These are phyloP conservation scores for Friedmanniomyces endolithicus DNA, from an alignment of 495 filamentous ascomycete species.

Conservation along the genomic window DNA sequence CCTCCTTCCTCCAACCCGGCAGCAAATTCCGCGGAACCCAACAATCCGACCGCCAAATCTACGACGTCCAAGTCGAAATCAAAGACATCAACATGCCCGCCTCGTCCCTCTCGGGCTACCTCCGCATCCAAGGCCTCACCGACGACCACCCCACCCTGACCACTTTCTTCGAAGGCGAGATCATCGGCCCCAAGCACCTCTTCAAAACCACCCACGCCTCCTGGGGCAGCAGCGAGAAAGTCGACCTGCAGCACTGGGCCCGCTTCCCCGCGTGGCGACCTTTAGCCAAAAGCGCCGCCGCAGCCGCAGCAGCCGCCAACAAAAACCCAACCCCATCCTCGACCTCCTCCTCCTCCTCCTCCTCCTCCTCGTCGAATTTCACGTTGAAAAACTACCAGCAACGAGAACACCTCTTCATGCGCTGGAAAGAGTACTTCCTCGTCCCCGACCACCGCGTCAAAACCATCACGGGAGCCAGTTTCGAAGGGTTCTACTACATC, in stretches of 20 bases:
- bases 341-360: constrained; percentile 15
- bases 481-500: constrained; percentile 98
- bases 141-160: constrained; percentile 92
- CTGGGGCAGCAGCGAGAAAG: constrained; percentile 88
- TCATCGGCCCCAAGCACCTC: constrained; percentile 87
- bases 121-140: constrained; percentile 92
- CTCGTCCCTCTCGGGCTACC: constrained; percentile 89
- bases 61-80: constrained; percentile 93
- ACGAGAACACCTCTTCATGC: constrained; percentile 92
- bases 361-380: constrained; percentile 43
- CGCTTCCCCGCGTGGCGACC: constrained; percentile 80
- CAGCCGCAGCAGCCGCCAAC: too few species aligned
- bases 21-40: constrained; percentile 85
- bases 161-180: constrained; percentile 97
- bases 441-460: constrained; percentile 88
- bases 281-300: constrained; percentile 58
- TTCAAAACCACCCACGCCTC: constrained; percentile 80
- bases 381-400: constrained; percentile 55
- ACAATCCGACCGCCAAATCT: constrained; percentile 76
- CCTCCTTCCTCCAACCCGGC: constrained; percentile 75
- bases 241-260: constrained; percentile 86
- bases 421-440: constrained; percentile 98
- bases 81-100: constrained; percentile 92
- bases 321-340: too few species aligned
- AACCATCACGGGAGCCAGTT: constrained; percentile 85